Evolutionary conservation across 2,329 filamentous ascomycete species (phyloP).

Genomic region (Didymella glomerata): DNA sequence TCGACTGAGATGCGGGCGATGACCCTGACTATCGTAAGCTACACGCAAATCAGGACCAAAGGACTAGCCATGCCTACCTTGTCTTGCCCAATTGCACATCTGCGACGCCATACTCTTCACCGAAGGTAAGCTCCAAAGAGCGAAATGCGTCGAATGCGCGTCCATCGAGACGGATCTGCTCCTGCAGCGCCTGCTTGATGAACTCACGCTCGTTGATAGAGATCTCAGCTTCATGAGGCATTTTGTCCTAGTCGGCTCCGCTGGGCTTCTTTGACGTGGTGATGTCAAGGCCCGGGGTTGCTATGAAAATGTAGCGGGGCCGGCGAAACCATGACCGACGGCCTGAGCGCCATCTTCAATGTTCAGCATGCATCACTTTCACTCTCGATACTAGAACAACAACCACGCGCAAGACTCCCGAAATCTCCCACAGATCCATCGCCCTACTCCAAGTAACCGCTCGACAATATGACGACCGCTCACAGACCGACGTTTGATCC

Average conservation of each 20-base stretch:
- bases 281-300: conserved; percentile 12
- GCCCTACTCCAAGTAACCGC: background rate
- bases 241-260: conserved; percentile 53
- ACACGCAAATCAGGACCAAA: background rate
- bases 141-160: conserved; percentile 83
- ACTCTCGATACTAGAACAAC: conserved; percentile 16
- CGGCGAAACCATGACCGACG: conserved; percentile 28
- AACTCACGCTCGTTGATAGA: conserved; percentile 90
- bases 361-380: conserved; percentile 19
- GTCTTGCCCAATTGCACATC: conserved; percentile 91
- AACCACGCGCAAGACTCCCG: conserved; percentile 43
- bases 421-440: conserved; percentile 23
- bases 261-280: conserved; percentile 10
- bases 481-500: conserved; percentile 96
- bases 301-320: conserved; percentile 40
- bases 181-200: conserved; percentile 79
- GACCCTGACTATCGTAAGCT: conserved; percentile 64
- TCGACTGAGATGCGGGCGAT: conserved; percentile 87
- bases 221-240: conserved; percentile 92
- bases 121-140: conserved; percentile 78
- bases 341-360: conserved; percentile 26
- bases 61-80: conserved; percentile 62
- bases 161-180: conserved; percentile 84
- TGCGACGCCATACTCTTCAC: conserved; percentile 88
- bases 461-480: conserved; percentile 60